Conservation (phyloP, 2,329 filamentous ascomycete genomes). For the Helotiales sp. region DNA sequence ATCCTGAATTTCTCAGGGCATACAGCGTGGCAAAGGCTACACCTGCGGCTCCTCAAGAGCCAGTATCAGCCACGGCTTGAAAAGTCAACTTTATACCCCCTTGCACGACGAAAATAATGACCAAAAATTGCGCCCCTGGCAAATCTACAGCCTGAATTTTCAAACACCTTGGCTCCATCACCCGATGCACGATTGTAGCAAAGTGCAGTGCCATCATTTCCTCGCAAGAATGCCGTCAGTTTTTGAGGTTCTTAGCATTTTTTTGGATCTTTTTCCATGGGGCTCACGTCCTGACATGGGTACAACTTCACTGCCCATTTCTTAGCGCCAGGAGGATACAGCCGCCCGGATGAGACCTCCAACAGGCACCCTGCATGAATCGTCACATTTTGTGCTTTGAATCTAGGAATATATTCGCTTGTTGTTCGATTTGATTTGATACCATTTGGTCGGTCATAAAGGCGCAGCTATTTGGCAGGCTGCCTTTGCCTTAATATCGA, state of each 20-base stretch:
- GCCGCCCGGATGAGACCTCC: background rate
- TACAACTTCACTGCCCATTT: background rate
- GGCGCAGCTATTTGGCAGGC: background rate
- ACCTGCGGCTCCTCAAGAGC: constrained; percentile 3
- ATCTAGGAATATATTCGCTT: background rate
- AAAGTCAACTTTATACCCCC: constrained; percentile 22
- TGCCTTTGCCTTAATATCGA: too few species aligned
- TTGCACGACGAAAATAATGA: background rate
- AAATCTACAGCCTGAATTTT: background rate
- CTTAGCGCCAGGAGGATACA: background rate
- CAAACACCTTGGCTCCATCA: background rate
- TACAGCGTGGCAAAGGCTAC: constrained; percentile 58
- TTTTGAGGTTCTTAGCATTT: too few species aligned
- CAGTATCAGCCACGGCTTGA: constrained; percentile 16
- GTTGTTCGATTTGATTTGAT: background rate
- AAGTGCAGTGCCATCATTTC: background rate
- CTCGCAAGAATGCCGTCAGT: too few species aligned
- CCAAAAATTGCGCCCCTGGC: background rate
- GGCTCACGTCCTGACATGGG: background rate
- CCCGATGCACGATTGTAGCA: background rate
- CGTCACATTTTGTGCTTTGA: background rate
- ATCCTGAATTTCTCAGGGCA: constrained; percentile 80
- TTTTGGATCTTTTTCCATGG: too few species aligned
- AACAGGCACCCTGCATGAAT: background rate
- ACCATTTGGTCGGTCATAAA: background rate